phyloP scores from a whole-genome alignment of 306 rosid species.

The Quercus variabilis region DNA sequence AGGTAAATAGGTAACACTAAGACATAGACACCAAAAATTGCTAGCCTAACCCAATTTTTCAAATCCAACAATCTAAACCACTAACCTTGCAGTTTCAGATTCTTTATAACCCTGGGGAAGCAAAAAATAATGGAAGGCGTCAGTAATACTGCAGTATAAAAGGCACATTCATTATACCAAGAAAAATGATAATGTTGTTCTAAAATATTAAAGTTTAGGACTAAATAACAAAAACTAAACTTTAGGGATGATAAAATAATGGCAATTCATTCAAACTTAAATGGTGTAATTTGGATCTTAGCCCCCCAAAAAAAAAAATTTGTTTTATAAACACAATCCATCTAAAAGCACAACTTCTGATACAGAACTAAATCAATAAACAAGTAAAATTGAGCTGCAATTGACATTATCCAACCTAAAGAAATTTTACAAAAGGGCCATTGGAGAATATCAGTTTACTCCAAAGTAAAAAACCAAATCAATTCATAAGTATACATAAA shows the following conservation, averaged over 20 bases:
- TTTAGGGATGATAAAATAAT: no score
- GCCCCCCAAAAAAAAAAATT: no score
- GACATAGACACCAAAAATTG: slow-evolving; percentile 7
- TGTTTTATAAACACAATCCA: background rate
- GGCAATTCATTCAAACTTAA: no score
- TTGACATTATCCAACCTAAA: background rate
- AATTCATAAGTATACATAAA: background rate
- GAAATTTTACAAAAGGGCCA: background rate
- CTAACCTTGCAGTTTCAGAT: slow-evolving; percentile 33
- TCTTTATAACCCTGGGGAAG: slow-evolving; percentile 35
- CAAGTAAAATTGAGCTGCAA: no score
- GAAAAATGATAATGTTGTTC: slow-evolving; percentile 4
- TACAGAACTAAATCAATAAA: background rate
- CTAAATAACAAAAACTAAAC: no score
- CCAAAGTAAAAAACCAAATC: background rate
- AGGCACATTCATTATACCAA: slow-evolving; percentile 2
- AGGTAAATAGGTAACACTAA: background rate
- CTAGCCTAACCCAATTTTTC: background rate
- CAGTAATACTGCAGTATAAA: background rate
- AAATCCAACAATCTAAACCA: slow-evolving; percentile 5
- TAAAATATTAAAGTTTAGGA: background rate
- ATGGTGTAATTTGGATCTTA: no score
- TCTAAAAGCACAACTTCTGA: no score
- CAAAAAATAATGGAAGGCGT: slow-evolving; percentile 16
- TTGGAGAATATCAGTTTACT: background rate